Evolutionary conservation across 1,139 yeast species (phyloP).

Genomic region (Debaryomyces robertsiae): DNA sequence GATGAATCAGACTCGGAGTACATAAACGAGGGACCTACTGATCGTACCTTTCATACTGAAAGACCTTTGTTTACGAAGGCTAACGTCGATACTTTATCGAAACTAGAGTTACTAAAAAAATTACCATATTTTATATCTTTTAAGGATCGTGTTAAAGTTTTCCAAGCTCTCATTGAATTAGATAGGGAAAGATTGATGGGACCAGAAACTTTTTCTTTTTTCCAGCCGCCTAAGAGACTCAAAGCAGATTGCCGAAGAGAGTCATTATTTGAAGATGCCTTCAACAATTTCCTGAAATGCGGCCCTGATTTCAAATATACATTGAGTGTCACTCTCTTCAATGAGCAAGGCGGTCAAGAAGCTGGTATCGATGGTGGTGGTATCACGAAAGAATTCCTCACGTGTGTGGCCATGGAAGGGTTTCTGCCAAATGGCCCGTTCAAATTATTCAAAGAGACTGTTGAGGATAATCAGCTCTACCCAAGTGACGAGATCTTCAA

Average conservation of each 20-base stretch:
- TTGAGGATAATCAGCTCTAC: constrained; percentile 58
- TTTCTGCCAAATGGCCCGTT: constrained; percentile 52
- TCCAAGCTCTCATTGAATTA: constrained; percentile 61
- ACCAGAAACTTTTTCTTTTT: constrained; percentile 18
- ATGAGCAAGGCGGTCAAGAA: constrained; percentile 72
- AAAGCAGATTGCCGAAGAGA: constrained; percentile 69
- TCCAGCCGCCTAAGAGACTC: constrained; percentile 22
- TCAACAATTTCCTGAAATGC: constrained; percentile 47
- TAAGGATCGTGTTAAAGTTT: constrained; percentile 68
- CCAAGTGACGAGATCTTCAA: constrained; percentile 68
- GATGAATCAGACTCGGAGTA: constrained; percentile 16
- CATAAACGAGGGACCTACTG: constrained; percentile 6
- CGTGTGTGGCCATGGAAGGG: constrained; percentile 70
- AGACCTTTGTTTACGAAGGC: constrained; percentile 9
- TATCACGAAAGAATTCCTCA: constrained; percentile 85
- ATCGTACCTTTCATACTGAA: neutral
- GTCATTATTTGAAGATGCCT: constrained; percentile 73
- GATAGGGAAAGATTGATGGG: constrained; percentile 42
- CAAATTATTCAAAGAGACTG: constrained; percentile 47
- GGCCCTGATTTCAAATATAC: constrained; percentile 56
- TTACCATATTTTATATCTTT: constrained; percentile 84
- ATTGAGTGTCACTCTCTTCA: constrained; percentile 66
- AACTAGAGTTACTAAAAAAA: constrained; percentile 55
- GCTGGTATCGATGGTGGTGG: constrained; percentile 99
- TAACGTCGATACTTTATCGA: constrained; percentile 20